Conservation (phyloP, 2,329 filamentous ascomycete species). For the Neofusicoccum parvum region DNA sequence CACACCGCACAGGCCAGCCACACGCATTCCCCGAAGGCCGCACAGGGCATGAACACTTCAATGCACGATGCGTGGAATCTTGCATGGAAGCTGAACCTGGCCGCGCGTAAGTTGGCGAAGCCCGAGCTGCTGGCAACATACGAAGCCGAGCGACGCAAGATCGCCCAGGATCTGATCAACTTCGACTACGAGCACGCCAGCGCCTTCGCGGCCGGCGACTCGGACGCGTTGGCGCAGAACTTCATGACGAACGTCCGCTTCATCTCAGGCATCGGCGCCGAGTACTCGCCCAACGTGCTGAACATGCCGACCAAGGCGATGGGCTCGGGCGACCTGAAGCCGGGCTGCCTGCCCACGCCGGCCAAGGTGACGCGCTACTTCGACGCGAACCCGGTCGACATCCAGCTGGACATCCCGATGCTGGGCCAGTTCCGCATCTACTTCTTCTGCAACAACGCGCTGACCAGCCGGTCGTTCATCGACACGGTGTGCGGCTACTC, state of each 20-base stretch:
- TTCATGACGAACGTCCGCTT: slow-evolving; percentile 72
- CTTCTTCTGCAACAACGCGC: slow-evolving; percentile 65
- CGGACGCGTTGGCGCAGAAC: slow-evolving; percentile 65
- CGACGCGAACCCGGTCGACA: slow-evolving; percentile 75
- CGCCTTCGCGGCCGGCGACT: slow-evolving; percentile 62
- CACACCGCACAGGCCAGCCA: slow-evolving; percentile 36
- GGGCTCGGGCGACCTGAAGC: slow-evolving; percentile 36
- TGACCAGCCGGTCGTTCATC: slow-evolving; percentile 59
- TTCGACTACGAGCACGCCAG: slow-evolving; percentile 53
- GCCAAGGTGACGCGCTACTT: slow-evolving; percentile 73
- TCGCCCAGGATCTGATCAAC: slow-evolving; percentile 47
- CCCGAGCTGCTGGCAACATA: slow-evolving; percentile 43
- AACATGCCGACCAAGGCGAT: slow-evolving; percentile 59
- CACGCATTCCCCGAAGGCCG: slow-evolving; percentile 45
- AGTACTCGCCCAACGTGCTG: slow-evolving; percentile 65
- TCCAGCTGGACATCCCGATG: slow-evolving; percentile 77
- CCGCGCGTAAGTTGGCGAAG: slow-evolving; percentile 41
- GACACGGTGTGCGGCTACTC: slow-evolving; percentile 60
- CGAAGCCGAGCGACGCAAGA: slow-evolving; percentile 45
- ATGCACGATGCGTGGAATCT: slow-evolving; percentile 50
- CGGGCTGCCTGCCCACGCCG: slow-evolving; percentile 59
- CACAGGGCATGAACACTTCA: slow-evolving; percentile 48
- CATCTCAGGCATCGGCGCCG: slow-evolving; percentile 71
- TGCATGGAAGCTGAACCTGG: slow-evolving; percentile 48
- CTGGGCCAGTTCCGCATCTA: slow-evolving; percentile 77